Conservation (phyloP, 495 filamentous ascomycete genomes). For the Hyaloscypha bicolor region DNA sequence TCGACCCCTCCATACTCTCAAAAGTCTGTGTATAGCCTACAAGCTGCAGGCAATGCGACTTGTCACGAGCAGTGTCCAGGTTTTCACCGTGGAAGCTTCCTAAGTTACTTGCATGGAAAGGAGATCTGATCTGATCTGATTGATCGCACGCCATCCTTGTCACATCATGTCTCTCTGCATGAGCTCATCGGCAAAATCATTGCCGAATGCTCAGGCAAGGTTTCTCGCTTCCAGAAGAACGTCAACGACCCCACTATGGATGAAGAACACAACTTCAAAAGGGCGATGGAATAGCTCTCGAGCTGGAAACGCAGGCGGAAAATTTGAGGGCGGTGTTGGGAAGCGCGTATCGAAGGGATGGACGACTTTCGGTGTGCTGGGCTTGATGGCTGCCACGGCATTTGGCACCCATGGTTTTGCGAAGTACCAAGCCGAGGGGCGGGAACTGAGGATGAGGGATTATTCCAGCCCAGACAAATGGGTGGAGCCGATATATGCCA, state of each 20-base stretch:
- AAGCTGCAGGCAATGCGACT: background rate
- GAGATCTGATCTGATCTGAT: conserved; percentile 10
- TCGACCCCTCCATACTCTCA: background rate
- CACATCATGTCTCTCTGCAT: conserved; percentile 18
- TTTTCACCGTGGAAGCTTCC: background rate
- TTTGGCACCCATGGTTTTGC: conserved; percentile 45
- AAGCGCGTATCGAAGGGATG: conserved; percentile 21
- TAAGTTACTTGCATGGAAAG: background rate
- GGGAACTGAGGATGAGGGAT: conserved; percentile 17
- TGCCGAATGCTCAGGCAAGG: conserved; percentile 12
- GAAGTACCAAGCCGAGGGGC: background rate
- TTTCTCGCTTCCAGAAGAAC: conserved; percentile 18
- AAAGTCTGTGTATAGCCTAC: background rate
- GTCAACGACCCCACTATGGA: conserved; percentile 1
- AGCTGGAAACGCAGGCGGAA: background rate
- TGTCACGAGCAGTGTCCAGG: background rate
- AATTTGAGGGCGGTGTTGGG: background rate
- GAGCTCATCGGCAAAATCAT: conserved; percentile 18
- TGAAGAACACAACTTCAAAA: background rate
- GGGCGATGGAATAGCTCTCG: conserved; percentile 5
- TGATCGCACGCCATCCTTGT: conserved; percentile 9
- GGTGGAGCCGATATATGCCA: conserved; percentile 47
- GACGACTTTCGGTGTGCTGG: conserved; percentile 33
- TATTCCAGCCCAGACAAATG: conserved; percentile 40
- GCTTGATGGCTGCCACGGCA: conserved; percentile 43